Percentiles rank a stretch among this genome's conserved stretches.
phyloP scores from a whole-genome alignment of 139 green algal genomes.

The Chlorella sp. region DNA sequence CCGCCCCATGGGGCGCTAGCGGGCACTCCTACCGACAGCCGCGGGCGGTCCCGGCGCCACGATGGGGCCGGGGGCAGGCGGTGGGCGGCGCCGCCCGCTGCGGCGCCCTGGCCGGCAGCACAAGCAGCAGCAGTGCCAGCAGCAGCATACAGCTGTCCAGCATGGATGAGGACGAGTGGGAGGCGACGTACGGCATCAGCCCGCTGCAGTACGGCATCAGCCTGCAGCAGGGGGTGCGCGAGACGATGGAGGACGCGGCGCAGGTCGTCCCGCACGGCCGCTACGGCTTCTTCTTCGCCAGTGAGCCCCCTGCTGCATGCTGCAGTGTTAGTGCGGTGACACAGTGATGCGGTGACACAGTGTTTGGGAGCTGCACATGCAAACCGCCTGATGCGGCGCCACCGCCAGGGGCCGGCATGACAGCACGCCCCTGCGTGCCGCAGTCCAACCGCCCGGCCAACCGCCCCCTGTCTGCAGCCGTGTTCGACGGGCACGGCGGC shows the following conservation, averaged over 20 bases:
- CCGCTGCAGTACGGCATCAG: slow-evolving; percentile 13
- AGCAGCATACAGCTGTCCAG: background rate
- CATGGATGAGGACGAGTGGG: slow-evolving; percentile 19
- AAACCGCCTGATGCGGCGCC: too few species aligned
- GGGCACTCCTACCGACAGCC: too few species aligned
- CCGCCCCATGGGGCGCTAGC: too few species aligned
- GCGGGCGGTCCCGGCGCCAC: too few species aligned
- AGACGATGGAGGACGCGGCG: slow-evolving; percentile 72
- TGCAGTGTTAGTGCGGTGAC: background rate
- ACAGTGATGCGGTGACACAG: too few species aligned
- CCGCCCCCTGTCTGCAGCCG: slow-evolving; percentile 33
- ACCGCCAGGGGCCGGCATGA: too few species aligned
- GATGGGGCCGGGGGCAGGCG: background rate
- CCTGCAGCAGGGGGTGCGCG: slow-evolving; percentile 61
- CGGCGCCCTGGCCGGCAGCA: slow-evolving; percentile 1
- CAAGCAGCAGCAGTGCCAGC: background rate
- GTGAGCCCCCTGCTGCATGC: slow-evolving; percentile 25
- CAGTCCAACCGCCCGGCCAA: too few species aligned
- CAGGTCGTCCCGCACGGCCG: slow-evolving; percentile 43
- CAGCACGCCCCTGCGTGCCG: too few species aligned
- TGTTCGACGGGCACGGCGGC: slow-evolving; percentile 81
- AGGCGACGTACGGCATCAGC: background rate
- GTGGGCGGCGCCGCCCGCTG: background rate
- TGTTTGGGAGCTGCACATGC: too few species aligned
- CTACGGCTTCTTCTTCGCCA: slow-evolving; percentile 60